phyloP scores from a whole-genome alignment of 352 stramenopile genomes.

The Phytophthora boehmeriae region DNA sequence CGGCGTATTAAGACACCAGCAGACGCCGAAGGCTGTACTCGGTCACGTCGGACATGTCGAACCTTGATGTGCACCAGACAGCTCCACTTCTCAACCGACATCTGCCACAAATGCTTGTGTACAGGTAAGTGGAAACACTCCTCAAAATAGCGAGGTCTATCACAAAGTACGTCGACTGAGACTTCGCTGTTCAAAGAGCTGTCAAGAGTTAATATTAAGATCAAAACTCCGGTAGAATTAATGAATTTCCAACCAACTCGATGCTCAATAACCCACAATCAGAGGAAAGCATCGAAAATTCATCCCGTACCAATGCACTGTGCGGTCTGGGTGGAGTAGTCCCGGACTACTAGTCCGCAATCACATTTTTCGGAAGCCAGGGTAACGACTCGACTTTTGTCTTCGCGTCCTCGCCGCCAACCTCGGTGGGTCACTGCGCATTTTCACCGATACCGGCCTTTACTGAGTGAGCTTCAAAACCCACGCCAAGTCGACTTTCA shows the following conservation, averaged over 20 bases:
- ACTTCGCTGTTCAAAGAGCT: no score
- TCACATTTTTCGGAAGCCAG: no score
- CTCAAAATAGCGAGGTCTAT: slow-evolving; percentile 6
- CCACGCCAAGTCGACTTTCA: slow-evolving; percentile 19
- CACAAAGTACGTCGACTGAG: no score
- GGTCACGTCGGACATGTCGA: background rate
- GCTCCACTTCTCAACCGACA: background rate
- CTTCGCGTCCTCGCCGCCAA: no score
- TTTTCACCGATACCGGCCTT: no score
- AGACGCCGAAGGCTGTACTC: background rate
- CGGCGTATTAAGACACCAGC: background rate
- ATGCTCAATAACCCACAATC: no score
- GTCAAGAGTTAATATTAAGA: no score
- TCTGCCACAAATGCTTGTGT: background rate
- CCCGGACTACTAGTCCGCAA: no score
- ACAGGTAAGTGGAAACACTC: background rate
- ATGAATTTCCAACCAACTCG: no score
- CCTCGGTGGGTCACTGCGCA: no score
- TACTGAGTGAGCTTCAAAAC: slow-evolving; percentile 15
- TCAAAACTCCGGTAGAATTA: no score
- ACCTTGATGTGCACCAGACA: background rate
- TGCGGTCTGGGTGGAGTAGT: background rate
- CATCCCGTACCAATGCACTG: background rate
- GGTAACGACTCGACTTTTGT: no score
- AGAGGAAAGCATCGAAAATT: background rate